phyloP scores from a whole-genome alignment of 352 stramenopile species.

The Sclerospora graminicola region DNA sequence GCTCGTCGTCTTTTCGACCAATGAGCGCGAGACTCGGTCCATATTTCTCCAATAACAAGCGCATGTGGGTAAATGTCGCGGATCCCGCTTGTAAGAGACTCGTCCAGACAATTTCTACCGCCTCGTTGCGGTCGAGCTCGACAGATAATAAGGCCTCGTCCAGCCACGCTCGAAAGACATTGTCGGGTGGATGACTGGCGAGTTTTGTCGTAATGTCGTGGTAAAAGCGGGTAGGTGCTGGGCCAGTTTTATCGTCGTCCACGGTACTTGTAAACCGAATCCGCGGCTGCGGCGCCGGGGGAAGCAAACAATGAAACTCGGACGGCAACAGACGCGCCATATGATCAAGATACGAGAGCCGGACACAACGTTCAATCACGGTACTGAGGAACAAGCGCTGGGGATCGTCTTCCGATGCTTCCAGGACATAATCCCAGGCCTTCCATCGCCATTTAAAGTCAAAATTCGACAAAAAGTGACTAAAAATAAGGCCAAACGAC shows the following conservation, averaged over 20 bases:
- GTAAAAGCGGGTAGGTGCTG: slow-evolving; percentile 31
- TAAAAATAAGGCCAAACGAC: slow-evolving; percentile 72
- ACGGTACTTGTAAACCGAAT: slow-evolving; percentile 42
- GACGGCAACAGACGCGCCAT: slow-evolving; percentile 66
- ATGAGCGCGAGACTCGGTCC: slow-evolving; percentile 41
- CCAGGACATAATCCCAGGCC: slow-evolving; percentile 67
- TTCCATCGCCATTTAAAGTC: slow-evolving; percentile 83
- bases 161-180: slow-evolving; percentile 45
- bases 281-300: slow-evolving; percentile 54
- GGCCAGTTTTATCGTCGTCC: slow-evolving; percentile 7
- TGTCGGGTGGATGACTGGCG: slow-evolving; percentile 48
- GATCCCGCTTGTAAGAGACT: slow-evolving; percentile 64
- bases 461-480: slow-evolving; percentile 82
- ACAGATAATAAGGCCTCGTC: slow-evolving; percentile 38
- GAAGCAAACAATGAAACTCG: slow-evolving; percentile 72
- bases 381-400: slow-evolving; percentile 79
- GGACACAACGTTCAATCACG: slow-evolving; percentile 78
- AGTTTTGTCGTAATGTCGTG: slow-evolving; percentile 50
- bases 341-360: slow-evolving; percentile 75
- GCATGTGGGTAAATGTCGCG: slow-evolving; percentile 79
- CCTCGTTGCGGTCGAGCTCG: slow-evolving; percentile 35
- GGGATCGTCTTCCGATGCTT: slow-evolving; percentile 65
- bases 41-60: slow-evolving; percentile 73
- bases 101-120: slow-evolving; percentile 64
- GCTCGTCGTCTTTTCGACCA: slow-evolving; percentile 25